Evolutionary conservation across 306 rosid genomes (phyloP).

Genomic region (Cucurbita maxima): DNA sequence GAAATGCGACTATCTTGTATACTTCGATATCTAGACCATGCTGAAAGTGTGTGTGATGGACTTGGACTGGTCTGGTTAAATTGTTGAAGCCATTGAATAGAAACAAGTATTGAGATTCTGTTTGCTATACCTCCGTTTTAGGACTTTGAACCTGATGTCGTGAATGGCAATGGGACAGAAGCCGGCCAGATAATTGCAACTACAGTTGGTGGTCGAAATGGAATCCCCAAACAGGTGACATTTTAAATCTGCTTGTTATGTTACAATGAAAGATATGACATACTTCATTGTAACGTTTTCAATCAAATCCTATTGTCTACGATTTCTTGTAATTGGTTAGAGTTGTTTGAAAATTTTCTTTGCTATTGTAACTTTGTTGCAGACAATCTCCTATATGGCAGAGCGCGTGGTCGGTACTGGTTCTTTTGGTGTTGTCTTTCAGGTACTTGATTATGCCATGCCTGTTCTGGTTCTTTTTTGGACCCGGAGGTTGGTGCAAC

Average conservation of each 20-base stretch:
- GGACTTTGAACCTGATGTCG: constrained; percentile 51
- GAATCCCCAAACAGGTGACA: constrained; percentile 73
- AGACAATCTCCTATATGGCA: constrained; percentile 86
- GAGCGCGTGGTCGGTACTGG: constrained; percentile 96
- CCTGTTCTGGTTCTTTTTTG: not conserved
- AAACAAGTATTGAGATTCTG: not conserved
- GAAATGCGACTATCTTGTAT: not conserved
- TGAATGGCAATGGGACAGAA: constrained; percentile 73
- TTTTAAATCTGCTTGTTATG: not conserved
- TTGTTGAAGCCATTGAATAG: not conserved
- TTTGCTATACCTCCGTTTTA: constrained; percentile 13
- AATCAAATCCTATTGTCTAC: not conserved
- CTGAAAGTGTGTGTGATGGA: not conserved
- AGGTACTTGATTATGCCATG: constrained; percentile 35
- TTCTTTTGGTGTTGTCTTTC: constrained; percentile 85
- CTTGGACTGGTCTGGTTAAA: not conserved
- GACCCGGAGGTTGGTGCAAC: not conserved
- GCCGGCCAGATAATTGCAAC: constrained; percentile 77
- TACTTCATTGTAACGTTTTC: not conserved
- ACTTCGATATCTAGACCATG: not conserved
- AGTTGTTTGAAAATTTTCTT: constrained; percentile 1
- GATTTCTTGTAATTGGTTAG: not conserved
- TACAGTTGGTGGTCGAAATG: constrained; percentile 61
- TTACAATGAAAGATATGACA: not conserved
- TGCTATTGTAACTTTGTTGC: constrained; percentile 13